Base-by-base conservation (phyloP, 495 filamentous ascomycete species). In the Penicillium goetzii region DNA sequence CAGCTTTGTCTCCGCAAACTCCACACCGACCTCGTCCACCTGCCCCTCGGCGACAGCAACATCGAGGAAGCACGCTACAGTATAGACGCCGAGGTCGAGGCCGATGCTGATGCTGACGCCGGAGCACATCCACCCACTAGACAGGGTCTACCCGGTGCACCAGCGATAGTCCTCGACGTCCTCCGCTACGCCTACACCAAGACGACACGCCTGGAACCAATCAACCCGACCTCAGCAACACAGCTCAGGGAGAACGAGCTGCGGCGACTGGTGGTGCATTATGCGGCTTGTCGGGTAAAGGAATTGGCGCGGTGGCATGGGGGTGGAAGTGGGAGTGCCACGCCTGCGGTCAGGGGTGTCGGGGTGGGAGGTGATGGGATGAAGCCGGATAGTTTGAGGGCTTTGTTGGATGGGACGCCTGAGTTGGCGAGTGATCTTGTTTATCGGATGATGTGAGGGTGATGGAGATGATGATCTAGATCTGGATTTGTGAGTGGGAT, bases 401-500 rank as follows among this genome's bases (percentile, higher is more conserved):
- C 68, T 0, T 68, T 81, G 56, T 54, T 81, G 63, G 79, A 81
- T 59, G 67, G 64, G 54, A 77, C 74, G 36, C 72, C 78, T 5
- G 79, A 81, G 66, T 62, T 81, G 63, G 79, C 76, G 43, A 78
- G 77, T 56, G 79, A 81, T 72, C 67, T 81, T 69, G 74, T 81
- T n/a, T 81, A 80, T 54, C 78, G 78, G 8, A 79, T 80, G 77
- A 76, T 77, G 75, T 47, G 41, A 21, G 10, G 8, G 75, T 47
- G 41, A 21, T 21, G 8, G 43, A 43, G 17, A 5, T 41, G 41
- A 21, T 3, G 10, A 45, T 45, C 41, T 45, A 0, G 6, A 45
- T 45, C 41, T 21, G 2, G 19, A 21, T 21, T 12, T 45, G 43
- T 6, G n/a, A 14, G 12, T 45, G 43, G 10, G 43, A 47, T 40